Base-by-base conservation (phyloP, 768 basidiomycete species). In the Naganishia kalamii region DNA sequence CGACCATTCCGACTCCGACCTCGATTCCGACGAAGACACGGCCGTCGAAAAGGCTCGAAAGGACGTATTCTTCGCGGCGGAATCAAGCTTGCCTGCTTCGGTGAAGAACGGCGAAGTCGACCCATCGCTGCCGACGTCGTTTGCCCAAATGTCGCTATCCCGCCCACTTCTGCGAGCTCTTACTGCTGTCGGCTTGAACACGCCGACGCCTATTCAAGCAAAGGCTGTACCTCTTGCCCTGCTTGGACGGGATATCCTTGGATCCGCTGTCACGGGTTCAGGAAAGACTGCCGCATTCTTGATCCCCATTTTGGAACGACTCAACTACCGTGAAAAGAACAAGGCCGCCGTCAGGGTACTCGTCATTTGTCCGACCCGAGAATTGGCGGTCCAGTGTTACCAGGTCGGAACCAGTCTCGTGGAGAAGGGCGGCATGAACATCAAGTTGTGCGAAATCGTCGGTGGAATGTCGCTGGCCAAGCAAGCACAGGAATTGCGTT, bases 221-320 rank as follows among this genome's bases (percentile, higher is more conserved):
- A 87, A 89, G 46, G 88, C 93, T 13, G 90, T 99, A 62, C 96
- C 96, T 19, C 86, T 92, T 46, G 94, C 92, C 25, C 84, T 99
- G 21, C 77, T 93, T 25, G 96, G 96, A 57, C 92, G 96, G 75
- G 96, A 99, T 76, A 84, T 99, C 40, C 92, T 99, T 60, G 96
- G 94, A 33, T 88, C 85, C 65, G 94, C 96, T 21, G 90, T 94
- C 19, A 99, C 96, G 19, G 96, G 96, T 67, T 96, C 92, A 4
- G 96, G 96, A 66, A 99, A 99, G 81, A 99, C 96, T 0, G 94
- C 92, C 11, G 96, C 96, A 1, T 99, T 98, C 80, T 87, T 88
- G 73, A 86, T 98, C 65, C 96, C 96, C 43, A 88, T 93, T 80
- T 78, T 81, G n/a, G 96, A 99, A 77, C 87, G 96, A 64, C 81